Evolutionary conservation across 495 filamentous ascomycete genomes (phyloP).

Genomic region (Tricharina praecox): DNA sequence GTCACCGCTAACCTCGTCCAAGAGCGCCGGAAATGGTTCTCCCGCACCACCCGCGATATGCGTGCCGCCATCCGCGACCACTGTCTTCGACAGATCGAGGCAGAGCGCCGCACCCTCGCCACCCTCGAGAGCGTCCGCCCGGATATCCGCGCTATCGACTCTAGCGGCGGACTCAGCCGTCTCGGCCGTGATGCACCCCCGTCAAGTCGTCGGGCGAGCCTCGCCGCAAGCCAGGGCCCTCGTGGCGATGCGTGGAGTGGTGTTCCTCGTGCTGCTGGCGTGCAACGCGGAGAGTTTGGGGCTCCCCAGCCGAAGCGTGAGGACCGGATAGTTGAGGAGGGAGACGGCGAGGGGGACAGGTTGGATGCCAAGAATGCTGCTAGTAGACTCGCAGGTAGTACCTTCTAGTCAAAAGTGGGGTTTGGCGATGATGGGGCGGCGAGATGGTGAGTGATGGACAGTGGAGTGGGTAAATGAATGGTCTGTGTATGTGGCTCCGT

Average conservation of each 20-base stretch:
- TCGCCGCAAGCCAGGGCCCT: constrained; percentile 76
- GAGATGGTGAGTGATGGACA: too few relatives aligned
- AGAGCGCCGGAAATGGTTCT: constrained; percentile 84
- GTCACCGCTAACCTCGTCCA: constrained; percentile 77
- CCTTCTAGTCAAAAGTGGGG: constrained; percentile 41
- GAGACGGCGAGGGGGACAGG: constrained; percentile 85
- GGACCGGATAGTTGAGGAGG: constrained; percentile 35
- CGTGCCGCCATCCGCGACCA: constrained; percentile 72
- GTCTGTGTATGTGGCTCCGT: too few relatives aligned
- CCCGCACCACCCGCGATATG: constrained; percentile 66
- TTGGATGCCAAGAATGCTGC: constrained; percentile 92
- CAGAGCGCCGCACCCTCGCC: constrained; percentile 79
- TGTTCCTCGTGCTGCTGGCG: constrained; percentile 60
- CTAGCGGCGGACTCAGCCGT: constrained; percentile 70
- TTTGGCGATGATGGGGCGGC: too few relatives aligned
- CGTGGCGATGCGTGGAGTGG: constrained; percentile 96
- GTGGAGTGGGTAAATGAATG: too few relatives aligned
- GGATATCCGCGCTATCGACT: constrained; percentile 83
- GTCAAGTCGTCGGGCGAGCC: constrained; percentile 50
- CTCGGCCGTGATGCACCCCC: constrained; percentile 81
- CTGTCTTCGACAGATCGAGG: constrained; percentile 84
- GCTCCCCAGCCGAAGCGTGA: constrained; percentile 36
- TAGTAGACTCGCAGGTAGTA: constrained; percentile 79
- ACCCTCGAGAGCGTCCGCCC: constrained; percentile 82
- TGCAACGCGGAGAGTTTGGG: constrained; percentile 60